These are phyloP conservation scores for Acacia concinna DNA, from an alignment of 331 rosid species.

Conservation along the genomic window DNA sequence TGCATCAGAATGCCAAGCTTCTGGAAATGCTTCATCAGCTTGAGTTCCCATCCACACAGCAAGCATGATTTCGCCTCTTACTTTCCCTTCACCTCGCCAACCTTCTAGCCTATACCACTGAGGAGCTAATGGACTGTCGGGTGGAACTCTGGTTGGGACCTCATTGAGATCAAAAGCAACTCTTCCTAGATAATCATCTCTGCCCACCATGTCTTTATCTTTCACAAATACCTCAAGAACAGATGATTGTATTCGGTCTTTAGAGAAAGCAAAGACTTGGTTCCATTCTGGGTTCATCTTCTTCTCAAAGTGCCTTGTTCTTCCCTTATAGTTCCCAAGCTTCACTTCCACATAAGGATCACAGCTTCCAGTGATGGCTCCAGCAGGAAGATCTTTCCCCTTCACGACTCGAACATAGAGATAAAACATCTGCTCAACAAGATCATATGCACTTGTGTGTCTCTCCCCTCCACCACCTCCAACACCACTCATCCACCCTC, in stretches of 20 bases:
- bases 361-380: constrained; percentile 48
- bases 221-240: constrained; percentile 60
- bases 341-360: constrained; percentile 69
- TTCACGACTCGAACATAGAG: constrained; percentile 55
- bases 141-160: constrained; percentile 68
- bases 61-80: constrained; percentile 65
- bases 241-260: constrained; percentile 63
- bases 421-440: constrained; percentile 59
- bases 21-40: constrained; percentile 75
- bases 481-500: constrained; percentile 59
- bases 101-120: constrained; percentile 67
- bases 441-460: constrained; percentile 53
- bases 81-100: constrained; percentile 51
- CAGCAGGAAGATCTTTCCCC: constrained; percentile 56
- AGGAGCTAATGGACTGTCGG: constrained; percentile 70
- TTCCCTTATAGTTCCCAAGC: constrained; percentile 66
- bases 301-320: constrained; percentile 58
- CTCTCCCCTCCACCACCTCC: constrained; percentile 49
- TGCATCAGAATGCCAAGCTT: constrained; percentile 91
- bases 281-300: constrained; percentile 67
- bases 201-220: constrained; percentile 62
- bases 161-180: constrained; percentile 65
- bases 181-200: constrained; percentile 64
- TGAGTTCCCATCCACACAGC: constrained; percentile 83
- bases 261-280: constrained; percentile 71